Base-by-base conservation (phyloP, 495 filamentous ascomycete genomes). In the Physcia stellaris region DNA sequence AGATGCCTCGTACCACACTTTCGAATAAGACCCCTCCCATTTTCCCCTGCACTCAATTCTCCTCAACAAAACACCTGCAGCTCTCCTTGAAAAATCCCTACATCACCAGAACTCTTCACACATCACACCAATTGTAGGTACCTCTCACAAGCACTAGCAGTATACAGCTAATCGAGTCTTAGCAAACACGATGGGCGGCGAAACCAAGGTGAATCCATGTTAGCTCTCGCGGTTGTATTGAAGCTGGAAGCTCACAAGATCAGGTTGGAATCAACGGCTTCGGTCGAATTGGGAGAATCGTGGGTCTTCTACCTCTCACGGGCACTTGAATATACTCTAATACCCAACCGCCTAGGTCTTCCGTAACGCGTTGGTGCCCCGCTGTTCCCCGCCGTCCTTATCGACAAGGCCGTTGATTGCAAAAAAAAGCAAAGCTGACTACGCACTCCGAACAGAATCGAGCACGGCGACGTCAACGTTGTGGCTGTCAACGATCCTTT, bases 401-500 rank as follows among this genome's bases (percentile, higher is more conserved):
- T 27, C 30, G 27, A 37, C 46, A 30, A 6, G 15, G 28, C 16
- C 10, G 35, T 45, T 26, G 28, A 48, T 47, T 33, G 33, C 37
- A 41, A 34, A 43, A 35, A 36, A 22, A 29, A 17, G 42, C 37
- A 44, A 45, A 42, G 31, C 22, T 37, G 33, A 46, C 30, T 55
- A 58, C 52, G 61, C 55, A 41, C 29, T 18, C 30, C 35, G 57
- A 61, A 73, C 61, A 87, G 88, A 59, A 58, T 94, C 52, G 77
- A 85, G 75, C 79, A 85, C 62, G 61, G 65, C 45, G 82, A 86
- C 42, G 79, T 95, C 54, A 70, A 93, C 42, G 70, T 98, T 57
- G 84, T 94, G 50, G 88, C 90, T 47, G 83, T 94, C 71, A 98
- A 98, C 71, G 90, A 98, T 59, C 90, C 90, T 54, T 98, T 98